Percentiles rank a stretch among this genome's conserved stretches.
Evolutionary conservation across 2,329 filamentous ascomycete genomes (phyloP).

Genomic region (Fusarium pilosicola): DNA sequence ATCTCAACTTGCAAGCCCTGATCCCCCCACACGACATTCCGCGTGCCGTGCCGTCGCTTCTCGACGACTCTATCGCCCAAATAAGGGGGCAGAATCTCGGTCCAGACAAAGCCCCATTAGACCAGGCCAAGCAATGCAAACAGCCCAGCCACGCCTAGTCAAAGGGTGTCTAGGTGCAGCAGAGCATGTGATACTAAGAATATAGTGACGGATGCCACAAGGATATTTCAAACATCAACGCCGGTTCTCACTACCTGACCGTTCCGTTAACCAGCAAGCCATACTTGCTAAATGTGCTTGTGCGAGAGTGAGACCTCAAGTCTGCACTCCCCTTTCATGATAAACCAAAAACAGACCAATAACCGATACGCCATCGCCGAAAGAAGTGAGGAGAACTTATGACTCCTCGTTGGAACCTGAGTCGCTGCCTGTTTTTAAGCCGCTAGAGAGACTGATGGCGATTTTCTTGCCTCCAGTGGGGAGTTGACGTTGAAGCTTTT

Average conservation of each 20-base stretch:
- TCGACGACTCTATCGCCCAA: constrained; percentile 38
- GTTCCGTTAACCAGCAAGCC: constrained; percentile 29
- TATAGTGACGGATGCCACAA: constrained; percentile 27
- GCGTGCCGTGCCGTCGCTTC: constrained; percentile 28
- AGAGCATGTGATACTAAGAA: constrained; percentile 24
- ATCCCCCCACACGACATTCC: constrained; percentile 1
- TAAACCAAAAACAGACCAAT: constrained; percentile 34
- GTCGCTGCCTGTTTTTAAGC: constrained; percentile 54
- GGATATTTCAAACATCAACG: constrained; percentile 40
- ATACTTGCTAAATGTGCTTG: constrained; percentile 37
- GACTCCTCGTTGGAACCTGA: constrained; percentile 54
- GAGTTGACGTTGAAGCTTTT: constrained; percentile 56
- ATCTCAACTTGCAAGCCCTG: constrained; percentile 30
- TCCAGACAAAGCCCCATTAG: constrained; percentile 36
- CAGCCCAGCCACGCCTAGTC: not conserved
- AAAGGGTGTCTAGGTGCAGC: not conserved
- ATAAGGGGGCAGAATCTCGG: constrained; percentile 26
- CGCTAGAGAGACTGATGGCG: constrained; percentile 65
- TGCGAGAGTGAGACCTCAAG: constrained; percentile 26
- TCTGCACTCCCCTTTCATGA: constrained; percentile 25
- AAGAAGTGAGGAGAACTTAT: constrained; percentile 43
- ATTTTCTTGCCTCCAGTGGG: constrained; percentile 62
- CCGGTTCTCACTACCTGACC: constrained; percentile 33
- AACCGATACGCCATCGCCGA: constrained; percentile 43
- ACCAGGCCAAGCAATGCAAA: constrained; percentile 27